These are phyloP conservation scores for Cystobasidium tubakii DNA, from an alignment of 768 basidiomycete genomes.

Conservation along the genomic window DNA sequence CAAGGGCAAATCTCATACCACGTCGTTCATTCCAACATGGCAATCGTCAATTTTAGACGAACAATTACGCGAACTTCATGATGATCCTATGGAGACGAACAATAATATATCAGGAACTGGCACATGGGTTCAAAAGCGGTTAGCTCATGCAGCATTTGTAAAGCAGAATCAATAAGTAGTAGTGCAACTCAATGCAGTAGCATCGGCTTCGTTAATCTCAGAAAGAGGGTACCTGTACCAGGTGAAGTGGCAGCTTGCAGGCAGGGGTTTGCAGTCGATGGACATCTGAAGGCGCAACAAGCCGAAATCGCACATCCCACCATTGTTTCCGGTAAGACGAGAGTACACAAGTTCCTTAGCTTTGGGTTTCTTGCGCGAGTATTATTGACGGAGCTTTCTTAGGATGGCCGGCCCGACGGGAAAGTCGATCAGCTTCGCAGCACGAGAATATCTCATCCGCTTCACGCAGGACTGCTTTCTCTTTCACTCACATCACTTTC, in stretches of 20 bases:
- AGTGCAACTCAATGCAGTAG: not conserved
- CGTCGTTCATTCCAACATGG: constrained; percentile 30
- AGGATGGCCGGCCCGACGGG: not conserved
- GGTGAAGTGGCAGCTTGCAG: no score
- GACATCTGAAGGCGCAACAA: no score
- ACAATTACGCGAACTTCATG: not conserved
- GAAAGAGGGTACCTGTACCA: no score
- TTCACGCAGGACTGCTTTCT: not conserved
- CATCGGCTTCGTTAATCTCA: not conserved
- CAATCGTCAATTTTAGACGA: not conserved
- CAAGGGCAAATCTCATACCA: constrained; percentile 30
- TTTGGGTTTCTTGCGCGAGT: no score
- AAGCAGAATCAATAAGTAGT: constrained; percentile 12
- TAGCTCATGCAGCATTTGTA: not conserved
- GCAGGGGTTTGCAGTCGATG: no score
- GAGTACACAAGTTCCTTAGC: no score
- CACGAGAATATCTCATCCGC: not conserved
- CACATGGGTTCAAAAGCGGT: constrained; percentile 13
- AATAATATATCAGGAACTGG: not conserved
- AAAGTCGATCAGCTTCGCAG: not conserved
- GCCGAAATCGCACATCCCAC: no score
- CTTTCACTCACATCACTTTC: not conserved
- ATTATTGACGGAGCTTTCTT: no score
- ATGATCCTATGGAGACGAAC: not conserved
- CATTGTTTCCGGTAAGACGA: no score